A percentile compares a stretch with the other conserved stretches of the same genome.
phyloP scores from a whole-genome alignment of 306 rosid species.

The Alnus rubra region DNA sequence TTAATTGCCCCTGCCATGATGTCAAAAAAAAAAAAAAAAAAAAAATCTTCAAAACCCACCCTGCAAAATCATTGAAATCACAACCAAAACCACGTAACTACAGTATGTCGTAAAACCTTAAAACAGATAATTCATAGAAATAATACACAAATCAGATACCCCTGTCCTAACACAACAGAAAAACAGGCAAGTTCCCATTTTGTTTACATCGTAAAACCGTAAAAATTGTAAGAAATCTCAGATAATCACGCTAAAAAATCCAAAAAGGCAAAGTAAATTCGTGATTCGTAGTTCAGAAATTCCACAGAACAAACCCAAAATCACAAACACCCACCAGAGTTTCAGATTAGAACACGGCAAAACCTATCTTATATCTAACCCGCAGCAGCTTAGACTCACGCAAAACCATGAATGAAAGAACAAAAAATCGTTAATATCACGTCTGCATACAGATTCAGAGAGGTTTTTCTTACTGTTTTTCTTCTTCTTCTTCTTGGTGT shows the following conservation, averaged over 20 bases:
- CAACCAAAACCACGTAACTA: not conserved
- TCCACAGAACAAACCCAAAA: not conserved
- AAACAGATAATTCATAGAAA: not conserved
- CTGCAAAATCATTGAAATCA: constrained; percentile 5
- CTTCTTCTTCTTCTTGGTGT: not conserved
- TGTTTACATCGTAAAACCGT: not conserved
- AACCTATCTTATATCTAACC: not conserved
- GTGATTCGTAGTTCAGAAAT: not conserved
- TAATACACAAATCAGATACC: not conserved
- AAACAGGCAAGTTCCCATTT: not conserved
- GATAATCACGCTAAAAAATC: not conserved
- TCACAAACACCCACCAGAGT: constrained; percentile 17
- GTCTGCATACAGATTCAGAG: not conserved
- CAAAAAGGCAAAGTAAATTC: not conserved
- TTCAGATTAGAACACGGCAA: constrained; percentile 2
- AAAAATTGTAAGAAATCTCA: not conserved
- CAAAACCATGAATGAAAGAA: not conserved
- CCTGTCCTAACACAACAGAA: not conserved
- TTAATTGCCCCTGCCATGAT: constrained; percentile 14
- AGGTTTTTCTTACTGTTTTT: constrained; percentile 15
- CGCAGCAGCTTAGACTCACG: not conserved
- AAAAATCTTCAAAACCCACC: constrained; percentile 9
- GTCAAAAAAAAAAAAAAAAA: not conserved
- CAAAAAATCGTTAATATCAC: not conserved
- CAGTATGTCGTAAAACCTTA: not conserved